Percentiles rank a stretch among this genome's conserved stretches.
These are phyloP conservation scores for Epichloe elymi DNA, from an alignment of 2,329 filamentous ascomycete species.

Conservation along the genomic window DNA sequence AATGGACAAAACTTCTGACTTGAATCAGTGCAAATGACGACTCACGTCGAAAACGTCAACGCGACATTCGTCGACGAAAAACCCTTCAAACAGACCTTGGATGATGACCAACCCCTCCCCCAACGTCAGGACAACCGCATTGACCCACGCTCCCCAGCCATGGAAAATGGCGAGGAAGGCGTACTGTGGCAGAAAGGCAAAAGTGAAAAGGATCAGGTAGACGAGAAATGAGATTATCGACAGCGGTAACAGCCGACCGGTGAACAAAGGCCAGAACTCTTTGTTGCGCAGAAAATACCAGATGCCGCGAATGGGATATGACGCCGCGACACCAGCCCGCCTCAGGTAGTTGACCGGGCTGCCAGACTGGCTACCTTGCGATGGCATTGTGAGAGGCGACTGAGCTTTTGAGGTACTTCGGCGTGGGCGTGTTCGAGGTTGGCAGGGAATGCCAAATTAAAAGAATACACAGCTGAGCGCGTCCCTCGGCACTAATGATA, in stretches of 20 bases:
- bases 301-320: slow-evolving; percentile 57
- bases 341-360: slow-evolving; percentile 27
- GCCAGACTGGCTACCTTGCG: slow-evolving; percentile 2
- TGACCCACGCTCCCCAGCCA: slow-evolving; percentile 76
- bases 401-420: background rate
- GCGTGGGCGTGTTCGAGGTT: background rate
- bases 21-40: background rate
- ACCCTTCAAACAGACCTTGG: slow-evolving; percentile 58
- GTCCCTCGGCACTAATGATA: background rate
- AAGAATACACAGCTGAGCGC: background rate
- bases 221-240: slow-evolving; percentile 72
- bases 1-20: background rate
- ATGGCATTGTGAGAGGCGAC: slow-evolving; percentile 3
- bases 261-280: slow-evolving; percentile 72
- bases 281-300: slow-evolving; percentile 67
- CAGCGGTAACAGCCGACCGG: slow-evolving; percentile 64
- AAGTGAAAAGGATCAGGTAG: slow-evolving; percentile 75
- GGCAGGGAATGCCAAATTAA: background rate
- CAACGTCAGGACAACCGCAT: slow-evolving; percentile 75
- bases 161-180: slow-evolving; percentile 86
- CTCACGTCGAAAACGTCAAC: slow-evolving; percentile 76
- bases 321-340: slow-evolving; percentile 32
- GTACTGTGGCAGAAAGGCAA: slow-evolving; percentile 78
- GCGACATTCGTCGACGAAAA: slow-evolving; percentile 66
- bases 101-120: slow-evolving; percentile 66